Base-by-base conservation (phyloP, 2,329 filamentous ascomycete species). In the Myrmaecium sp. region DNA sequence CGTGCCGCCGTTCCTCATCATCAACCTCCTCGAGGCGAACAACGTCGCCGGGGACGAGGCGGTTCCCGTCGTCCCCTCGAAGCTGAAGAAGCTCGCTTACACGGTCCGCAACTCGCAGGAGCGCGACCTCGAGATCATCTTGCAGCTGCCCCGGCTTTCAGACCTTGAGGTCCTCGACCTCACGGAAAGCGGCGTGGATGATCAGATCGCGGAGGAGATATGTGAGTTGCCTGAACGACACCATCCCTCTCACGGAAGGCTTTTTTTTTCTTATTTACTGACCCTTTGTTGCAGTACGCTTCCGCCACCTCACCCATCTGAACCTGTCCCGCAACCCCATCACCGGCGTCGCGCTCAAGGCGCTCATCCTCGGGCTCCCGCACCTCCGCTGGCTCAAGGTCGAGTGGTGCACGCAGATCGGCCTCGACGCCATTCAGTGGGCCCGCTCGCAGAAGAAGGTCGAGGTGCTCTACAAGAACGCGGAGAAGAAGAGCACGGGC, bases 371-470 rank as follows among this genome's bases (percentile, higher is more conserved):
- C 5, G 20, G 19, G n/a, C 18, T 30, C 7, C 23, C 21, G 6
- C 21, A 23, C 6, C 12, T 23, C 9, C 21, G 21, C 6, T 12
- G 21, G n/a, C 9, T 31, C 8, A 22, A 28, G 5, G 5, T 31
- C n/a, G 22, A 25, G 9, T 17, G 16, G 21, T 31, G 30, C 26
- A 17, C 19, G 4, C 16, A 23, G 4, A 22, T 31, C 15, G 14
- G 14, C 10, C 15, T 13, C 5, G 30, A 31, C 13, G 26, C 26
- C 6, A 13, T 31, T 11, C 26, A 31, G 7, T 31, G 30, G 30
- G 26, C 26, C 11, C 21, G 26, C n/a, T n/a, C n/a, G 10, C 14
- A 16, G 14, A 22, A 28, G 17, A 15, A 24, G 3, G 20, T 30
- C 13, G 28, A 30, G 23, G 15, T 30, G 5, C 16, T 17, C 5